phyloP scores from a whole-genome alignment of 1,139 yeast species.

The Kurtzmaniella quercitrusa region DNA sequence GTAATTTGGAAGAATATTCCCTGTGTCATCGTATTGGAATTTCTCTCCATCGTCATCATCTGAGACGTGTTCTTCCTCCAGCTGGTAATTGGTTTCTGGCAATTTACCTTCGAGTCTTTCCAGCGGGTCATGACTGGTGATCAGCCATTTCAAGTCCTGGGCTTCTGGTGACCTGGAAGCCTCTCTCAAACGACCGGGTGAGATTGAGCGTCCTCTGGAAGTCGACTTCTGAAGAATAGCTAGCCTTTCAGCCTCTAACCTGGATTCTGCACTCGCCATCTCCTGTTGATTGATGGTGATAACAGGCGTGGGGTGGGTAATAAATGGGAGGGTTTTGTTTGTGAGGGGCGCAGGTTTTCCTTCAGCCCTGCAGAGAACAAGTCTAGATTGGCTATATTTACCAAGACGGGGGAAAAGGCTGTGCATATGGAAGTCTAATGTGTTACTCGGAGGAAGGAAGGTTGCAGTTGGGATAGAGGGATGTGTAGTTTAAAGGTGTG shows the following conservation, averaged over 20 bases:
- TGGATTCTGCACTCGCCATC: conserved; percentile 36
- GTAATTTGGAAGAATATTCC: conserved; percentile 56
- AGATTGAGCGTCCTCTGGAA: conserved; percentile 34
- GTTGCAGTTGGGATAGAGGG: no score
- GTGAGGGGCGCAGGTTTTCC: neutral
- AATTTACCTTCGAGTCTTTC: conserved; percentile 35
- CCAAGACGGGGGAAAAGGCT: neutral
- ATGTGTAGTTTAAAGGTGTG: no score
- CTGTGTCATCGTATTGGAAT: conserved; percentile 58
- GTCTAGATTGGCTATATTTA: neutral
- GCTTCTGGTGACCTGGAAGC: conserved; percentile 39
- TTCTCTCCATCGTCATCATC: conserved; percentile 57
- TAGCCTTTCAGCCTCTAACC: conserved; percentile 42
- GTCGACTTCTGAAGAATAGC: conserved; percentile 31
- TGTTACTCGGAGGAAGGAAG: no score
- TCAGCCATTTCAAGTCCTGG: conserved; percentile 45
- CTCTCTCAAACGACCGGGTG: conserved; percentile 30
- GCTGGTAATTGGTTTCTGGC: conserved; percentile 33
- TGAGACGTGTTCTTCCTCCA: conserved; percentile 66
- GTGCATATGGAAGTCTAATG: neutral
- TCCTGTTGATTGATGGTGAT: neutral
- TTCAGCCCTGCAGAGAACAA: neutral
- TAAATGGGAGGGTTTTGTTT: neutral
- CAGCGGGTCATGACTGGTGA: conserved; percentile 55
- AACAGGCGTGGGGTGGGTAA: neutral